phyloP scores from a whole-genome alignment of 2,329 filamentous ascomycete genomes.

The Laburnicola sp. region DNA sequence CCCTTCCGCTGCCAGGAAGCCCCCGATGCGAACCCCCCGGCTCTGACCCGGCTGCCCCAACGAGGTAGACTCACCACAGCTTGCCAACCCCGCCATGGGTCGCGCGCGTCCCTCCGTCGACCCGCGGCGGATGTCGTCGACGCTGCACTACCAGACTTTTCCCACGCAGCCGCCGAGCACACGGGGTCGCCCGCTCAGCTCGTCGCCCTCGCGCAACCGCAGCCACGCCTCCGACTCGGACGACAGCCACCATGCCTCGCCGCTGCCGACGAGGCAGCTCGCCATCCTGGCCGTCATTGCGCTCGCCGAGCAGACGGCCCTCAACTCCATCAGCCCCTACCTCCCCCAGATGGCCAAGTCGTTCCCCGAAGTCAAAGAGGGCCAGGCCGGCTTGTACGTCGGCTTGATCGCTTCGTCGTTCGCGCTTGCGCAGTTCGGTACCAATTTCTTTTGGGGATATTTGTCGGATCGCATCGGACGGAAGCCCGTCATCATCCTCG shows the following conservation, averaged over 20 bases:
- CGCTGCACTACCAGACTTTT: constrained; percentile 78
- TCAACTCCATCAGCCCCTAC: constrained; percentile 96
- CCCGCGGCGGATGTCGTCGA: constrained; percentile 54
- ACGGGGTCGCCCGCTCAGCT: constrained; percentile 57
- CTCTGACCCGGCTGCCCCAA: constrained; percentile 9
- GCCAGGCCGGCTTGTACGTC: constrained; percentile 81
- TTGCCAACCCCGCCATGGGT: constrained; percentile 31
- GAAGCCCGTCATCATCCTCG: constrained; percentile 79
- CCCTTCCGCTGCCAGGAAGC: not conserved
- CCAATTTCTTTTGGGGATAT: constrained; percentile 91
- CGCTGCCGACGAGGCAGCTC: constrained; percentile 81
- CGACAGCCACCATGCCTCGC: constrained; percentile 60
- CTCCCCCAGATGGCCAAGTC: constrained; percentile 87
- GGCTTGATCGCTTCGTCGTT: constrained; percentile 89
- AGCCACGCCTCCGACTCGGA: constrained; percentile 41
- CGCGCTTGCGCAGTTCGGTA: constrained; percentile 86
- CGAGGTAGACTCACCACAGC: constrained; percentile 25
- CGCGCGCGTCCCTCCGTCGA: constrained; percentile 41
- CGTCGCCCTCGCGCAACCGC: constrained; percentile 30
- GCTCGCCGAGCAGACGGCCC: constrained; percentile 89
- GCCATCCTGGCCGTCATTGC: constrained; percentile 84
- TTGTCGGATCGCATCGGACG: constrained; percentile 76
- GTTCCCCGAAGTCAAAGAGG: constrained; percentile 76
- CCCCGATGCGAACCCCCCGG: not conserved
- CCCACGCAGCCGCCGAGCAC: constrained; percentile 72